Conservation (phyloP, 106 monocot genomes). For the Agapanthus africanus region DNA sequence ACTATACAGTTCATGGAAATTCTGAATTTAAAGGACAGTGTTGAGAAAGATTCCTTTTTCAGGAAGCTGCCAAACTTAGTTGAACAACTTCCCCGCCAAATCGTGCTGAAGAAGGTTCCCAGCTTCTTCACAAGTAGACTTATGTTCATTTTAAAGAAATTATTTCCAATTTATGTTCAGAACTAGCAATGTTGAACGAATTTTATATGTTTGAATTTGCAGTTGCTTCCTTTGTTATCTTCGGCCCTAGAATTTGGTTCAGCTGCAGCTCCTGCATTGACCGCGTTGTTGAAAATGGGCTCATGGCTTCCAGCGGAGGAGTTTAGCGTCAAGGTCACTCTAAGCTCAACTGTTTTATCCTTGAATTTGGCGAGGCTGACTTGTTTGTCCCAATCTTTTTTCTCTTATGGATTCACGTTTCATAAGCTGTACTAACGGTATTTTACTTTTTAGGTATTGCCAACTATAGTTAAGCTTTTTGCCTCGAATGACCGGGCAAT, state of each 20-base stretch:
- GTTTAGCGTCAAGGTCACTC: constrained; percentile 66
- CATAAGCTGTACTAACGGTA: neutral
- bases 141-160: too few species aligned
- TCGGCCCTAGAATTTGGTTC: constrained; percentile 95
- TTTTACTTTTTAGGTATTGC: constrained; percentile 44
- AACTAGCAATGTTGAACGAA: neutral
- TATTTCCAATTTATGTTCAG: neutral
- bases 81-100: constrained; percentile 86
- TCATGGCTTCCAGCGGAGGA: constrained; percentile 89
- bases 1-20: constrained; percentile 99
- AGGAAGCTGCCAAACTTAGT: constrained; percentile 90
- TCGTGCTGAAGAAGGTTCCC: constrained; percentile 90
- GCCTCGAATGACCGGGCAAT: constrained; percentile 90
- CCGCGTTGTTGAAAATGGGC: constrained; percentile 88
- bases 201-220: constrained; percentile 21
- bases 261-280: constrained; percentile 88
- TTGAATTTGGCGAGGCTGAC: neutral
- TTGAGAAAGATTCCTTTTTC: constrained; percentile 93
- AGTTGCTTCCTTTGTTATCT: constrained; percentile 86
- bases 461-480: constrained; percentile 93
- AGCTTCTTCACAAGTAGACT: neutral
- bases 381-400: neutral
- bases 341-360: neutral
- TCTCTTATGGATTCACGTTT: neutral
- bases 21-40: constrained; percentile 93